Evolutionary conservation across 1,284 basidiomycete species (phyloP).

Genomic region (Pterula multifida): DNA sequence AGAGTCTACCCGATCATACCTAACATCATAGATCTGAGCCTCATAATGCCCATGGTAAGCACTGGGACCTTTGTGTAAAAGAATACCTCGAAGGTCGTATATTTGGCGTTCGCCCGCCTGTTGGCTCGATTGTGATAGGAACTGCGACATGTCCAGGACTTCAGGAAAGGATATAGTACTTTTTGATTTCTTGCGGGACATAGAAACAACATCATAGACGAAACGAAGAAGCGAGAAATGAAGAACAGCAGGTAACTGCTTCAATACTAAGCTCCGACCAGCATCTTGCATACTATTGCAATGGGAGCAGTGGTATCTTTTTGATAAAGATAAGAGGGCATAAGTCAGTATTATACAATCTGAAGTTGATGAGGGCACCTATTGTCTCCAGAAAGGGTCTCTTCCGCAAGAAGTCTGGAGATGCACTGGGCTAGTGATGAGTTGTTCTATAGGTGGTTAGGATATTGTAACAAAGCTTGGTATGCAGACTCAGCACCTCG

Average conservation of each 20-base stretch:
- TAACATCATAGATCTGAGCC: slow-evolving; percentile 72
- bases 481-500: slow-evolving; percentile 30
- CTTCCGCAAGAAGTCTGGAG: slow-evolving; percentile 45
- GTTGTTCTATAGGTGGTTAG: slow-evolving; percentile 38
- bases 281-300: slow-evolving; percentile 70
- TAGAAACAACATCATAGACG: slow-evolving; percentile 66
- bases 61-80: slow-evolving; percentile 76
- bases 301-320: slow-evolving; percentile 65
- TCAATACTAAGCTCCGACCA: slow-evolving; percentile 58
- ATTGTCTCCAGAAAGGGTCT: slow-evolving; percentile 72
- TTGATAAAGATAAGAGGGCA: slow-evolving; percentile 2
- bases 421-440: slow-evolving; percentile 65
- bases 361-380: slow-evolving; percentile 28
- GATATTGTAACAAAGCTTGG: background rate
- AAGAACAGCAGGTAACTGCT: slow-evolving; percentile 67
- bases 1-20: slow-evolving; percentile 30
- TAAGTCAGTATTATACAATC: slow-evolving; percentile 1
- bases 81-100: slow-evolving; percentile 74
- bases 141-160: slow-evolving; percentile 61
- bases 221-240: slow-evolving; percentile 87
- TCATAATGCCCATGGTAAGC: slow-evolving; percentile 92
- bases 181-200: slow-evolving; percentile 78
- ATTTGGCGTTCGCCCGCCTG: slow-evolving; percentile 18
- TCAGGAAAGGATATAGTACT: slow-evolving; percentile 64
- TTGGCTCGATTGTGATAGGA: slow-evolving; percentile 25